Conservation (phyloP, 2,329 filamentous ascomycete genomes). For the Penicillium carneum region DNA sequence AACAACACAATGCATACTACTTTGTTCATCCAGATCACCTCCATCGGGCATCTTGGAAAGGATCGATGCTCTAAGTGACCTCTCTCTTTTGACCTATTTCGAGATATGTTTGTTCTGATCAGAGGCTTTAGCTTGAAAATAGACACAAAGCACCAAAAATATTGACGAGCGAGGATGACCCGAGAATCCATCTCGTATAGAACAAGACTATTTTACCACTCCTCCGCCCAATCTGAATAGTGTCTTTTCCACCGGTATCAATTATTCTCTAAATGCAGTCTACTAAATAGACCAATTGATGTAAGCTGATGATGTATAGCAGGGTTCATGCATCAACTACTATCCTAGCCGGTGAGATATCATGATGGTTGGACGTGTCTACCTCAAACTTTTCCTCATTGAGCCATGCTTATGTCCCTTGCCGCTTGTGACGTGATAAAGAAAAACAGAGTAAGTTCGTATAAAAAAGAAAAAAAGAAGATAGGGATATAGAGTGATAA, state of each 20-base stretch:
- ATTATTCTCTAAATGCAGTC: slow-evolving; percentile 6
- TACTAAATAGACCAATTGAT: neutral
- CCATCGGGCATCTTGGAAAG: neutral
- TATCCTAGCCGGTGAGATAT: slow-evolving; percentile 1
- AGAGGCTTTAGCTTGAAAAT: neutral
- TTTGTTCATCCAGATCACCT: neutral
- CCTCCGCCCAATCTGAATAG: neutral
- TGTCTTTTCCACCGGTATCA: neutral
- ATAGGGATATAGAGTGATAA: neutral
- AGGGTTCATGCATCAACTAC: slow-evolving; percentile 12
- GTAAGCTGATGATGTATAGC: slow-evolving; percentile 15
- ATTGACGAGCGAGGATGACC: neutral
- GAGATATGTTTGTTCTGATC: neutral
- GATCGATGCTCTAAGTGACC: neutral
- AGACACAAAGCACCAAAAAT: neutral
- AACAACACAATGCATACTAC: neutral
- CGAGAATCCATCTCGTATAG: neutral
- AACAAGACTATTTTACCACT: neutral
- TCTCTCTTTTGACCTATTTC: neutral
- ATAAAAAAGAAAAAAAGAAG: neutral
- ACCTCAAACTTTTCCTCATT: neutral
- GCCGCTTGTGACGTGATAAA: neutral
- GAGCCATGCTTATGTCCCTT: neutral
- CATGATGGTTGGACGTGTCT: neutral
- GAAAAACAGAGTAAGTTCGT: neutral